Base-by-base conservation (phyloP, 768 basidiomycete genomes). In the Collybia nuda region DNA sequence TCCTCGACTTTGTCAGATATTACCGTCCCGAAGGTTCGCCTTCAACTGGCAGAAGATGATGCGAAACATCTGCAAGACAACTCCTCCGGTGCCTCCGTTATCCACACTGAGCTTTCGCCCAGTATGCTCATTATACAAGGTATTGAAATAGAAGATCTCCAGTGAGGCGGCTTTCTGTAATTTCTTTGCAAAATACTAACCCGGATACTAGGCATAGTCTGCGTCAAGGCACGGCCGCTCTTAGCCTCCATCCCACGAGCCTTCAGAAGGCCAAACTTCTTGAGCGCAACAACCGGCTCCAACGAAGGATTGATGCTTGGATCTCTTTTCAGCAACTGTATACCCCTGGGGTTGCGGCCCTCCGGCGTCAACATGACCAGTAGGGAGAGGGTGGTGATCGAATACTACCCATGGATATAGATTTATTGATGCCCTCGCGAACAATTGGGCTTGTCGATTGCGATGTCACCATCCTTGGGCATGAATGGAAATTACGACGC, bases 231-330 rank as follows among this genome's bases (percentile, higher is more conserved):
- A 42, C 15, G 47, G 38, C 40, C 22, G 18, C 46, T 17, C 48
- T 64, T 2, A 61, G 59, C 9, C 1, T 44, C 1, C 60, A 67
- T 50, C 50, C 67, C 6, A 71, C 67, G 2, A 51, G 58, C 32
- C 57, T 61, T 9, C 67, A 74, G 46, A 40, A 53, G 11, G 48
- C 61, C 8, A 67, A 67, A 43, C 12, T 70, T 4, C 49, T 63
- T n/a, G 62, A 67, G 47, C 55, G 56, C 1, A 52, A 49, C 0
- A 64, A 61, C 32, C 22, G 44, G 1, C 50, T 72, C 1, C 50
- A 45, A 21, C 44, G 57, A 14, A 55, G 57, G 21, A 62, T 70
- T 11, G 56, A 66, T 17, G 58, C 61, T 0, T 71, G 69, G 69
- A 40, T 39, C 3, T 29, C 15, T 1, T 51, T 67, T 11, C 69